These are phyloP conservation scores for Microcos paniculata DNA, from an alignment of 345 rosid species.

Conservation along the genomic window DNA sequence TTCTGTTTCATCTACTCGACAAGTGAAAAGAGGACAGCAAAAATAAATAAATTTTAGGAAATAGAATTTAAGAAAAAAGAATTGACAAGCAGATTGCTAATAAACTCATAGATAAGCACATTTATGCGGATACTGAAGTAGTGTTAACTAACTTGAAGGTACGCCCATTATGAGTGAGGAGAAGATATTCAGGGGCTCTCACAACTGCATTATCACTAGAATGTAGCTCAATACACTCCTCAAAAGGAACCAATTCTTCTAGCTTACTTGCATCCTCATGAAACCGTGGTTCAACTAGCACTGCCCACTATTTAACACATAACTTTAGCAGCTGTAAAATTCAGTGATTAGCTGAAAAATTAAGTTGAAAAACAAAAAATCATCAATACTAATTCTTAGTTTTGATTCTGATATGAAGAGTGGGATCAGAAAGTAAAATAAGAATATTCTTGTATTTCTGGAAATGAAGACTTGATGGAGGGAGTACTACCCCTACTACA, in stretches of 20 bases:
- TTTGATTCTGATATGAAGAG: background rate
- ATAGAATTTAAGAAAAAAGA: background rate
- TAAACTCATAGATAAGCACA: background rate
- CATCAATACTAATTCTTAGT: background rate
- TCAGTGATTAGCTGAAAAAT: constrained; percentile 11
- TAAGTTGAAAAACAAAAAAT: background rate
- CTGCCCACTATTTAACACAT: constrained; percentile 72
- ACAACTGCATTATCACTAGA: constrained; percentile 71
- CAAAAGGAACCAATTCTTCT: constrained; percentile 91
- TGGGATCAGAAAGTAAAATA: background rate
- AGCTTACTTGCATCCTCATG: constrained; percentile 91
- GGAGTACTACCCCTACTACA: background rate
- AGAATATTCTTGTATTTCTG: background rate
- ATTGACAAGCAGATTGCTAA: no score
- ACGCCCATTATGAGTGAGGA: constrained; percentile 87
- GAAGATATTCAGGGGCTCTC: constrained; percentile 81
- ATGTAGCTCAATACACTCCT: constrained; percentile 80
- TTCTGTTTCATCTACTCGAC: constrained; percentile 1
- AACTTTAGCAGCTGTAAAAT: constrained; percentile 23
- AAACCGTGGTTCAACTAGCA: constrained; percentile 88
- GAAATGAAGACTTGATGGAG: background rate
- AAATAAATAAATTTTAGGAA: background rate
- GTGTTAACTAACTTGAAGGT: constrained; percentile 82
- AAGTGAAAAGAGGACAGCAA: background rate
- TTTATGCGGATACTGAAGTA: constrained; percentile 14